These are phyloP conservation scores for Colletotrichum sublineola DNA, from an alignment of 2,329 filamentous ascomycete species.

Conservation along the genomic window DNA sequence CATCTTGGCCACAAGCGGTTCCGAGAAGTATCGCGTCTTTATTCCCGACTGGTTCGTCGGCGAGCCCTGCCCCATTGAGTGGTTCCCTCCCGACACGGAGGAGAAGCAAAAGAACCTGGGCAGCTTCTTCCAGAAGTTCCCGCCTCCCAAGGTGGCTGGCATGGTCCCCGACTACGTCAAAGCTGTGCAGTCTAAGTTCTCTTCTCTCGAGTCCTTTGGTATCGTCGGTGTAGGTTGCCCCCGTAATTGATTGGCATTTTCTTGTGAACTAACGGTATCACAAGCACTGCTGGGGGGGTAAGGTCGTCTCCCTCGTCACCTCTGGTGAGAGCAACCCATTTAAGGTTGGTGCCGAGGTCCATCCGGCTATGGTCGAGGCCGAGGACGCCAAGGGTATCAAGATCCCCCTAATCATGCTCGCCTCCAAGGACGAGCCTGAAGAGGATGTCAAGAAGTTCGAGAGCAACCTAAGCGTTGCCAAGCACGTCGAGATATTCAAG, in stretches of 20 bases:
- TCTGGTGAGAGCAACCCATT: conserved; percentile 69
- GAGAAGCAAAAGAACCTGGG: conserved; percentile 73
- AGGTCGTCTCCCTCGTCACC: conserved; percentile 68
- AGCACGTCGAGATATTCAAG: conserved; percentile 74
- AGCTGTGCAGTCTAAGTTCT: conserved; percentile 65
- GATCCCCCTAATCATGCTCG: conserved; percentile 73
- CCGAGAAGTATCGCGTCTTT: conserved; percentile 83
- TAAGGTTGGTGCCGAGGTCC: conserved; percentile 63
- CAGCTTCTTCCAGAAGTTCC: conserved; percentile 68
- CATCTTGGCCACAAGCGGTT: conserved; percentile 68
- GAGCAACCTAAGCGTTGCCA: conserved; percentile 64
- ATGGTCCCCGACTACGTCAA: conserved; percentile 69
- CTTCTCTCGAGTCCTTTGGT: conserved; percentile 70
- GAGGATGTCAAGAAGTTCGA: conserved; percentile 70
- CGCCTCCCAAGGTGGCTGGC: conserved; percentile 61
- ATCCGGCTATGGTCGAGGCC: conserved; percentile 75
- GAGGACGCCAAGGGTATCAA: conserved; percentile 71
- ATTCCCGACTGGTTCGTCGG: conserved; percentile 94
- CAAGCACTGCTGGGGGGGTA: conserved; percentile 79
- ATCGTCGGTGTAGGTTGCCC: conserved; percentile 67
- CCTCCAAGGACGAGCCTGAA: conserved; percentile 73
- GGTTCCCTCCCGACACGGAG: conserved; percentile 73
- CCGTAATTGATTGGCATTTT: not conserved
- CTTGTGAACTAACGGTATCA: not conserved
- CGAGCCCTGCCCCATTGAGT: conserved; percentile 69